Evolutionary conservation across 2,329 filamentous ascomycete genomes (phyloP), one percentile per base, ranked within the genome.

Genomic region (Penicillium aurantiogriseum): DNA sequence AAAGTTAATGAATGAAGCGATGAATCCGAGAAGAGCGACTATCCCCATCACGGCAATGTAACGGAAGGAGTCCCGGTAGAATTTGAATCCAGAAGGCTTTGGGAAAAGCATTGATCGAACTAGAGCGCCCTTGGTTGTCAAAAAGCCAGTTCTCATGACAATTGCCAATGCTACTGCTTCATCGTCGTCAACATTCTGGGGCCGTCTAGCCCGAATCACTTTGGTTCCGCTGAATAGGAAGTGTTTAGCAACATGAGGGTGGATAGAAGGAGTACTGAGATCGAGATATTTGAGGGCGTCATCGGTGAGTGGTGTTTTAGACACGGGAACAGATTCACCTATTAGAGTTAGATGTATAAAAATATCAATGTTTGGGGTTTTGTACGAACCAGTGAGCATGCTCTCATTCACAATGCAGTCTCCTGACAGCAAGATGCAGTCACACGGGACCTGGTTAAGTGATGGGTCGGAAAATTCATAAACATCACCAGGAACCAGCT

Each of bases 331-430:
- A 40, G 94, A 97, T 79, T 99, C 94, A 57, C 93, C 89, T 84
- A 54, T 38, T 49, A 29, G 4, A 38, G 52, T 73, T 58, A 72
- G 68, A 38, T 49, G 36, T 27, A n/a, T 5, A 13, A 33, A 3
- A 4, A 33, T 15, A 39, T 25, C 11, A 3, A n/a, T 15, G 9
- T 17, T n/a, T n/a, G 36, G 40, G 23, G 9, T 17, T 17, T n/a
- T 40, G 40, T 23, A 61, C 70, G 62, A 70, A 82, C 80, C 86
- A 39, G 94, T 99, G 36, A 99, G 84, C 94, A 99, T 99, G 77
- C 94, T 97, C 76, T 99, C 94, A 69, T 99, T 99, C 63, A 99
- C 92, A 61, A 99, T 97, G 69, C 92, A 97, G 75, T 99, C 95
- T 40, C 94, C 95, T 51, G 90, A 91, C 0, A 99, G 82, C 6